Conservation (phyloP, 179 eudicot genomes). For the Sideroxylon spinosum region DNA sequence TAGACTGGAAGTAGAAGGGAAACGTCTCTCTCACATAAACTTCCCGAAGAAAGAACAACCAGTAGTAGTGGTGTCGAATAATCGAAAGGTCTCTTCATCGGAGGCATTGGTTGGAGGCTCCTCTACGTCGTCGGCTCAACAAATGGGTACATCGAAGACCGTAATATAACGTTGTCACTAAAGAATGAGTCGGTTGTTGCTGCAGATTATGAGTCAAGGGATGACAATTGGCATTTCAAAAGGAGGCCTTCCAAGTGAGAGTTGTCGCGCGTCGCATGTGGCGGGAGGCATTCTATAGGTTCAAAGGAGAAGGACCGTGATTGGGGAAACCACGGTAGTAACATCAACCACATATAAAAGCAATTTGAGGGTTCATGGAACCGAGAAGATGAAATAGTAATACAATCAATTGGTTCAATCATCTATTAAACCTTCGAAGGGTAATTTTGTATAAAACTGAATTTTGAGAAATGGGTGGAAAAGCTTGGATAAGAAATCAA, state of each 20-base stretch:
- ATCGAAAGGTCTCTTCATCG: slow-evolving; percentile 45
- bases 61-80: slow-evolving; percentile 31
- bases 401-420: no score
- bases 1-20: slow-evolving; percentile 46
- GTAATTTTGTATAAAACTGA: no score
- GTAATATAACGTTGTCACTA: neutral
- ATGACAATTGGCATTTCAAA: slow-evolving; percentile 89
- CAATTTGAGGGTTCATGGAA: no score
- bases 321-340: neutral
- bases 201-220: slow-evolving; percentile 69
- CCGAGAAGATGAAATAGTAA: no score
- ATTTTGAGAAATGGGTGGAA: no score
- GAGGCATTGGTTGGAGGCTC: neutral
- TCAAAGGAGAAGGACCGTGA: neutral
- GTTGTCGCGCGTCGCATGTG: neutral
- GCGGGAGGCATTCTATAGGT: slow-evolving; percentile 8
- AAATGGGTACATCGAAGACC: slow-evolving; percentile 39
- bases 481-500: no score
- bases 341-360: no score
- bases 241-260: slow-evolving; percentile 87
- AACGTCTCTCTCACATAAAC: slow-evolving; percentile 93
- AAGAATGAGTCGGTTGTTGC: neutral
- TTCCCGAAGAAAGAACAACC: slow-evolving; percentile 60
- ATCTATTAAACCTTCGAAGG: no score
- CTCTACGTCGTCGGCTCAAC: slow-evolving; percentile 12